These are phyloP conservation scores for Plasmodium sp. DNA, from an alignment of 169 alveolate species.

Conservation along the genomic window DNA sequence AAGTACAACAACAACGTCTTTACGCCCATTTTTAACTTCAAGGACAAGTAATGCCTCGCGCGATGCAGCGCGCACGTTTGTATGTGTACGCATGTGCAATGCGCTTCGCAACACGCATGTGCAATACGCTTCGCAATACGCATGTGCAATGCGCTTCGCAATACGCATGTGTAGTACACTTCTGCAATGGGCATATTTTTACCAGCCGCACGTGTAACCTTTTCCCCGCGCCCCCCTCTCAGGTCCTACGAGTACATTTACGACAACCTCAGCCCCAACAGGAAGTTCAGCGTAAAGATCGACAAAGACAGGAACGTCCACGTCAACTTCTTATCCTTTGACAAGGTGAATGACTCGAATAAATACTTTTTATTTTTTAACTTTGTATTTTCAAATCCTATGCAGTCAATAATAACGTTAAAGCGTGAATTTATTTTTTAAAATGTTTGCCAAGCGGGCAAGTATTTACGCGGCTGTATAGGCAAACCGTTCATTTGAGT, in stretches of 20 bases:
- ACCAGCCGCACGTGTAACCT: background rate
- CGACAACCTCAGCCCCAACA: slow-evolving; percentile 39
- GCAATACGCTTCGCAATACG: background rate
- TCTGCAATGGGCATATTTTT: background rate
- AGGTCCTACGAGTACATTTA: slow-evolving; percentile 49
- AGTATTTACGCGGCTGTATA: background rate
- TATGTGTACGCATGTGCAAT: background rate
- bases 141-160: background rate
- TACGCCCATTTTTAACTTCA: slow-evolving; percentile 70
- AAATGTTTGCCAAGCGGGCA: background rate
- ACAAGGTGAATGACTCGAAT: slow-evolving; percentile 62
- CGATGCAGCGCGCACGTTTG: background rate
- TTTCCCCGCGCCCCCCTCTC: background rate
- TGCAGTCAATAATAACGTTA: slow-evolving; percentile 67
- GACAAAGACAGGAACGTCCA: slow-evolving; percentile 70
- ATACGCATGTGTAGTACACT: background rate
- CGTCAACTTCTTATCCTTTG: slow-evolving; percentile 59
- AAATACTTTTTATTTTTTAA: slow-evolving; percentile 67
- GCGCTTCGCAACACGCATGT: background rate
- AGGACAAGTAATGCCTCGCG: slow-evolving; percentile 47
- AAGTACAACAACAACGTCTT: slow-evolving; percentile 63
- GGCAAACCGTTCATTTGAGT: background rate
- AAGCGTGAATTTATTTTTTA: slow-evolving; percentile 66
- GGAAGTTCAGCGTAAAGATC: slow-evolving; percentile 52
- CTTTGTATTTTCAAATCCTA: slow-evolving; percentile 58